Percentiles rank a stretch among this genome's conserved stretches.
Evolutionary conservation across 768 basidiomycete genomes (phyloP).

Genomic region (Tubosaeta sp.): DNA sequence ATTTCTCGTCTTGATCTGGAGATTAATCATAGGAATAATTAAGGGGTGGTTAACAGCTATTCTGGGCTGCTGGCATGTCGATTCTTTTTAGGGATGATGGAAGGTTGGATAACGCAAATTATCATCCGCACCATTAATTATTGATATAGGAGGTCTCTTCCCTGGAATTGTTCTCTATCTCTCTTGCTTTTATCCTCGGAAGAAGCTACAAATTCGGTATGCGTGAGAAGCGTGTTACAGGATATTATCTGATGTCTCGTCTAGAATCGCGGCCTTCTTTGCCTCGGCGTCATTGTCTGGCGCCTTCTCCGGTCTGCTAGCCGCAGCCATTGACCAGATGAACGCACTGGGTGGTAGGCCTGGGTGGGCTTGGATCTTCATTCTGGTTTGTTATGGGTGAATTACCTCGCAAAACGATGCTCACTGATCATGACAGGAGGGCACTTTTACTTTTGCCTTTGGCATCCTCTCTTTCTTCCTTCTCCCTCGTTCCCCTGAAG

Average conservation of each 20-base stretch:
- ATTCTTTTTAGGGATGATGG: conserved; percentile 49
- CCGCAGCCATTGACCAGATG: conserved; percentile 56
- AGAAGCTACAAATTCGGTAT: conserved; percentile 22
- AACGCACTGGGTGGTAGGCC: conserved; percentile 45
- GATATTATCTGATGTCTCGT: conserved; percentile 2
- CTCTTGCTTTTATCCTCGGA: conserved; percentile 43
- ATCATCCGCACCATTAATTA: conserved; percentile 2
- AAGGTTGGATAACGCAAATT: conserved; percentile 37
- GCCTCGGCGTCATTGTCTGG: conserved; percentile 50
- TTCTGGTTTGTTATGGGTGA: conserved; percentile 32
- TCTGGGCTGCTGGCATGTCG: conserved; percentile 51
- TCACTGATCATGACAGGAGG: conserved; percentile 36
- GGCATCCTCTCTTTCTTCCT: conserved; percentile 49
- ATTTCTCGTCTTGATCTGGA: background rate
- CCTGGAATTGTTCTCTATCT: conserved; percentile 56
- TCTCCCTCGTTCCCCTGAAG: conserved; percentile 41
- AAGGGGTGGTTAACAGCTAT: conserved; percentile 45
- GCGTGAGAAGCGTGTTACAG: background rate
- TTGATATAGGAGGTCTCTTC: conserved; percentile 47
- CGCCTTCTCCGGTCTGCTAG: conserved; percentile 62
- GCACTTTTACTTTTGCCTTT: conserved; percentile 57
- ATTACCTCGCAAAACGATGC: background rate
- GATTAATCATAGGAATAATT: background rate
- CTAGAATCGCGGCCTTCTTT: conserved; percentile 39
- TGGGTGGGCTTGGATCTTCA: conserved; percentile 64